Conservation (phyloP, 768 basidiomycete species). For the Mycena pura region DNA sequence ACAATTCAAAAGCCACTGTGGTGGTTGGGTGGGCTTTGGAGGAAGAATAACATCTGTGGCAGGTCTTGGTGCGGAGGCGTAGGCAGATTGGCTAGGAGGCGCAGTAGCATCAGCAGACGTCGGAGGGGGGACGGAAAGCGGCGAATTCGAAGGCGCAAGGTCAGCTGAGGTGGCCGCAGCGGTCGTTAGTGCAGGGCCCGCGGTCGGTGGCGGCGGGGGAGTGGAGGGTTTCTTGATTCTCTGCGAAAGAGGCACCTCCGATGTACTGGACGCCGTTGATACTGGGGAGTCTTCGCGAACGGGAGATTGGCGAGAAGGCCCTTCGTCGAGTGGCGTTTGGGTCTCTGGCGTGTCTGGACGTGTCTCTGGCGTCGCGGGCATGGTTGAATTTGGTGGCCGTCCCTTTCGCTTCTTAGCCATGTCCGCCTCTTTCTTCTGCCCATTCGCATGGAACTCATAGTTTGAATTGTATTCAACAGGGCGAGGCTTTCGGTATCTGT, state of each 20-base stretch:
- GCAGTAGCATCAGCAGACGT: slow-evolving; percentile 26
- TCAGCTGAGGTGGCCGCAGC: too few species aligned
- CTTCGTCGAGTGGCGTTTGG: slow-evolving; percentile 57
- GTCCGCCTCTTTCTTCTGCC: slow-evolving; percentile 62
- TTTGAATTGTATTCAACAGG: slow-evolving; percentile 84
- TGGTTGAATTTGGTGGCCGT: slow-evolving; percentile 54
- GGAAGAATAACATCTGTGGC: slow-evolving; percentile 19
- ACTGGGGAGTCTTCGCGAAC: slow-evolving; percentile 69
- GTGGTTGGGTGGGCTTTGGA: slow-evolving; percentile 49
- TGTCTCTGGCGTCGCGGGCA: slow-evolving; percentile 48
- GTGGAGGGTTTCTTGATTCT: slow-evolving; percentile 53
- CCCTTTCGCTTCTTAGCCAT: slow-evolving; percentile 52
- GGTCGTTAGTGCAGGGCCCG: too few species aligned
- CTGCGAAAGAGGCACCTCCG: slow-evolving; percentile 77
- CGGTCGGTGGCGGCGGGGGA: slow-evolving; percentile 14
- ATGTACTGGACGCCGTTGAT: slow-evolving; percentile 75
- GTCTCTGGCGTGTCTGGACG: slow-evolving; percentile 53
- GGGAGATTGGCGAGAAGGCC: slow-evolving; percentile 42
- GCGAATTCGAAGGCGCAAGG: too few species aligned
- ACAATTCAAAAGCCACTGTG: slow-evolving; percentile 75
- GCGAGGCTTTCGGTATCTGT: slow-evolving; percentile 81
- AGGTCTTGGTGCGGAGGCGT: slow-evolving; percentile 22
- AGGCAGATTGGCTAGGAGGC: slow-evolving; percentile 22
- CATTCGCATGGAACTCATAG: slow-evolving; percentile 66
- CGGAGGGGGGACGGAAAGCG: slow-evolving; percentile 25